A percentile compares a stretch with the other conserved stretches of the same genome.
These are phyloP conservation scores for Thalassiosira livingstoniorum DNA, from an alignment of 352 stramenopile genomes.

Conservation along the genomic window DNA sequence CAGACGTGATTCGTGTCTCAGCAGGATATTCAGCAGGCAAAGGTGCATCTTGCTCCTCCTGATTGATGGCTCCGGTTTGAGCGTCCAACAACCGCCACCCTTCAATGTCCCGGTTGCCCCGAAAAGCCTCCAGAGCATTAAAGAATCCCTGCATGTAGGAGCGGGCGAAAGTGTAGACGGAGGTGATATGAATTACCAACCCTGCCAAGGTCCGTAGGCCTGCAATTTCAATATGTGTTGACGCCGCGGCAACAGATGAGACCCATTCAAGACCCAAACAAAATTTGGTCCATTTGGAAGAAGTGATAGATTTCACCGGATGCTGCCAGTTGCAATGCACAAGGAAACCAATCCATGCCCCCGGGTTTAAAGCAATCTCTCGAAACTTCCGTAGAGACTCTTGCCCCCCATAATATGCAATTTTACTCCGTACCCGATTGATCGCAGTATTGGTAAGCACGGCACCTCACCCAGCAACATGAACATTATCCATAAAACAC, in stretches of 20 bases:
- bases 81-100: too few relatives aligned
- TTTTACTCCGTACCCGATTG: constrained; percentile 8
- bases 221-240: neutral
- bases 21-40: too few relatives aligned
- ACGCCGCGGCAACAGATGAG: neutral
- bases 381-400: neutral
- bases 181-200: neutral
- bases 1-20: too few relatives aligned
- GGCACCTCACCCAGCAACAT: neutral
- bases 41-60: too few relatives aligned
- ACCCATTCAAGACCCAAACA: neutral
- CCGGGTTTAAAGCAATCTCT: neutral
- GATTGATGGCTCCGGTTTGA: too few relatives aligned
- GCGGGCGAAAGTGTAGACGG: neutral
- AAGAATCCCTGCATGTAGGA: constrained; percentile 5
- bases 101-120: neutral
- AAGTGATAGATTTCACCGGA: neutral
- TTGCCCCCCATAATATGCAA: neutral
- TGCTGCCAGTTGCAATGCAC: neutral
- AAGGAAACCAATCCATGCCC: neutral
- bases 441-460: neutral
- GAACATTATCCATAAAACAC: constrained; percentile 47
- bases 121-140: constrained; percentile 28
- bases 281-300: neutral
- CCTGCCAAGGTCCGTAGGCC: neutral